A percentile compares a stretch with the other conserved stretches of the same genome.
Evolutionary conservation across 305 asterid genomes (phyloP).

Genomic region (Fraxinus latifolia): DNA sequence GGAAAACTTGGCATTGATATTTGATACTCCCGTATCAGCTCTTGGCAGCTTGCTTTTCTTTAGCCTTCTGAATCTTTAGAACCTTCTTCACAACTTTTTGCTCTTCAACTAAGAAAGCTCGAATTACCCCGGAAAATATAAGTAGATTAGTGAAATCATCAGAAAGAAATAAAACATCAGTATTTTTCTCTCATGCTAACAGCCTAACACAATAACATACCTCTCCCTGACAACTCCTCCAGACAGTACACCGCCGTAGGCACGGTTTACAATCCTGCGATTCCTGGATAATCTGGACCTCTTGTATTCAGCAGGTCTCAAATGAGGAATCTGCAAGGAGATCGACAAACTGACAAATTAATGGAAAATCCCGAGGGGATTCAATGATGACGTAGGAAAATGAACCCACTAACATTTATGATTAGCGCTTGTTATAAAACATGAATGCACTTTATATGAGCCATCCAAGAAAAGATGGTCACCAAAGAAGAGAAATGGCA

Average conservation of each 20-base stretch:
- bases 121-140: slow-evolving; percentile 34
- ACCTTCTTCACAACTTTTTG: slow-evolving; percentile 62
- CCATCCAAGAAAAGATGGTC: not conserved
- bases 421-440: not conserved
- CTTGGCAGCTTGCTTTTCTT: slow-evolving; percentile 49
- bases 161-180: not conserved
- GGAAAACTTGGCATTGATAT: not conserved
- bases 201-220: not conserved
- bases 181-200: not conserved
- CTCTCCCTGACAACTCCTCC: not conserved
- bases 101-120: slow-evolving; percentile 56
- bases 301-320: not conserved
- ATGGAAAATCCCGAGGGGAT: not conserved
- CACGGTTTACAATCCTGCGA: not conserved
- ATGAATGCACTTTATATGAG: not conserved
- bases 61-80: slow-evolving; percentile 66
- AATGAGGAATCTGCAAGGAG: not conserved
- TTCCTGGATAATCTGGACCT: not conserved
- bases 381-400: not conserved
- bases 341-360: not conserved
- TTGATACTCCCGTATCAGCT: slow-evolving; percentile 24
- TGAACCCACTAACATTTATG: not conserved
- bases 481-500: not conserved
- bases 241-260: not conserved
- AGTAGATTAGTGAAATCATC: not conserved